A percentile compares a stretch with the other conserved stretches of the same genome.
These are phyloP conservation scores for Bipolaris cookei DNA, from an alignment of 2,329 filamentous ascomycete genomes.

Conservation along the genomic window DNA sequence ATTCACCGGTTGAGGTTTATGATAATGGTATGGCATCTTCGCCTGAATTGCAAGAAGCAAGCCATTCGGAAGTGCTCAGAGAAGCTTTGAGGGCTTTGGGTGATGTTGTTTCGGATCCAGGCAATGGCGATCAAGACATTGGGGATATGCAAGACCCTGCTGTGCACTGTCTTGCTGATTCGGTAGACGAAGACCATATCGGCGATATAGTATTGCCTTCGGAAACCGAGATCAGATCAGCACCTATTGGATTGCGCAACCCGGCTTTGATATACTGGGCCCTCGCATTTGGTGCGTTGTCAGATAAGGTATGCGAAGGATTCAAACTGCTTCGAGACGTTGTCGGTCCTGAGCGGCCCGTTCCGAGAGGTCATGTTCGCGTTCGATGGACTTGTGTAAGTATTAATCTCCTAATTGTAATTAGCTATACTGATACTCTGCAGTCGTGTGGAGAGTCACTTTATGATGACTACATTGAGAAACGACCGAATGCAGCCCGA, in stretches of 20 bases:
- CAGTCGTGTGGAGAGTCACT: slow-evolving; percentile 44
- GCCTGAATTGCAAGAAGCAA: slow-evolving; percentile 27
- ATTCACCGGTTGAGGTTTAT: slow-evolving; percentile 15
- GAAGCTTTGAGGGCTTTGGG: slow-evolving; percentile 29
- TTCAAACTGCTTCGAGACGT: slow-evolving; percentile 25
- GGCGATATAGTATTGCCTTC: slow-evolving; percentile 33
- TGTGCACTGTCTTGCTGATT: slow-evolving; percentile 26
- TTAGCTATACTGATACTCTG: slow-evolving; percentile 1
- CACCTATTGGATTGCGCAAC: slow-evolving; percentile 14
- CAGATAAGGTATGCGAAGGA: slow-evolving; percentile 28
- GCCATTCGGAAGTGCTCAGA: slow-evolving; percentile 25
- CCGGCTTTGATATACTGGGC: slow-evolving; percentile 28
- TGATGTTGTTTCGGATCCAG: slow-evolving; percentile 1
- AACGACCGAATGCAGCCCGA: slow-evolving; percentile 46
- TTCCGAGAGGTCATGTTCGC: slow-evolving; percentile 39
- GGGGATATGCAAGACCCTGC: not conserved
- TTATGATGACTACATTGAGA: slow-evolving; percentile 51
- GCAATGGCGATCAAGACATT: not conserved
- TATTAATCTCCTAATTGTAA: not conserved
- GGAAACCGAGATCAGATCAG: slow-evolving; percentile 29
- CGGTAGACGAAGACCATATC: slow-evolving; percentile 13
- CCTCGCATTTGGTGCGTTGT: slow-evolving; percentile 31
- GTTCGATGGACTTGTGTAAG: slow-evolving; percentile 48
- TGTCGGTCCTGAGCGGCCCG: slow-evolving; percentile 42
- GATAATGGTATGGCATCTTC: slow-evolving; percentile 14